A percentile compares a stretch with the other conserved stretches of the same genome.
These are phyloP conservation scores for Crithidia brevicula DNA, from an alignment of 208 protist genomes.

Conservation along the genomic window DNA sequence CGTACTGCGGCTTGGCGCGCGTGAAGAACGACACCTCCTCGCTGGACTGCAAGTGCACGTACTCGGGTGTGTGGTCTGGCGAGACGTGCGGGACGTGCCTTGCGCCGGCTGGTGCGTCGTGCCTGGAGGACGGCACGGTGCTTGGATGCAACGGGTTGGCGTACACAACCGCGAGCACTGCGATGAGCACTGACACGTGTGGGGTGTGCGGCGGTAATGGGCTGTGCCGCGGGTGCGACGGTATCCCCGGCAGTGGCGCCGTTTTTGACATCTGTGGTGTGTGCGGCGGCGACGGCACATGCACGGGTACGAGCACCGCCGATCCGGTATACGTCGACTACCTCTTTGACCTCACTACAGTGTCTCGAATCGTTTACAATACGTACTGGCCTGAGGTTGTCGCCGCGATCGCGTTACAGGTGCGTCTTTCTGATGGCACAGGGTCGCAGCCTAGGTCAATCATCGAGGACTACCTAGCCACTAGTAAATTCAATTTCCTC, in stretches of 20 bases:
- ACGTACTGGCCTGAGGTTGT: conserved; percentile 16
- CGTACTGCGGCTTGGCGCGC: conserved; percentile 6
- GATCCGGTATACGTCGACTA: conserved; percentile 37
- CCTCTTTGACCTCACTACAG: conserved; percentile 34
- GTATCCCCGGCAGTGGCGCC: conserved; percentile 38
- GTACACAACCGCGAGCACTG: conserved; percentile 3
- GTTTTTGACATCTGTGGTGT: conserved; percentile 56
- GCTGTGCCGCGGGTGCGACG: conserved; percentile 58
- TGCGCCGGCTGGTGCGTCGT: conserved; percentile 38
- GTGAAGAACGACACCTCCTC: not conserved
- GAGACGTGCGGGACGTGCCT: conserved; percentile 31
- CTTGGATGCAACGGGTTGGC: conserved; percentile 44
- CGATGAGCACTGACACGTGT: conserved; percentile 37
- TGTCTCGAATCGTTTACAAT: conserved; percentile 6
- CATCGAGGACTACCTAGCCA: conserved; percentile 39
- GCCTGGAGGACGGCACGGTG: conserved; percentile 19
- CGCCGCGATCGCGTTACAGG: not conserved
- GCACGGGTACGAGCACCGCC: conserved; percentile 7
- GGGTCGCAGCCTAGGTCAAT: conserved; percentile 13
- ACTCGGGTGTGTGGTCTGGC: conserved; percentile 34
- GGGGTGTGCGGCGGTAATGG: conserved; percentile 59
- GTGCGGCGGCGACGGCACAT: conserved; percentile 54
- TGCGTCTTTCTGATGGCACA: conserved; percentile 8
- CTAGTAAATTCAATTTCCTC: not conserved
- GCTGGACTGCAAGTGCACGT: conserved; percentile 27